Percentiles rank a stretch among this genome's conserved stretches.
Conservation (phyloP, 1,139 yeast species). For the Entelexis sorbosivorans region DNA sequence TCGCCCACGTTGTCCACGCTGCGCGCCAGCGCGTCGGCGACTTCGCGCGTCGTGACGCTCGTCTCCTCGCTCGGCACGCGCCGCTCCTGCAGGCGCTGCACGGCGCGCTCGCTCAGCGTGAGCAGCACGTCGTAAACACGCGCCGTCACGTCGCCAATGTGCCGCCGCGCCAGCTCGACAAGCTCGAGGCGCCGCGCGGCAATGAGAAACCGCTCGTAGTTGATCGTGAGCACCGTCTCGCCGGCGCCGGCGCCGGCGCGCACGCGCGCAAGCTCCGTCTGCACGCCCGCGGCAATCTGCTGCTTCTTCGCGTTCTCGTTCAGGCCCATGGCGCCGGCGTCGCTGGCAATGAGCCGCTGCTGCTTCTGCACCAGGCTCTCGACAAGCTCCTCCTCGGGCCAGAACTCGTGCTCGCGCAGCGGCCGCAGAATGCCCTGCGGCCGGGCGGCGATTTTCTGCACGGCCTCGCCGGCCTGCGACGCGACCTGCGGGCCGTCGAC, state of each 20-base stretch:
- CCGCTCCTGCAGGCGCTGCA: conserved; percentile 27
- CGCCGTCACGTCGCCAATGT: conserved; percentile 62
- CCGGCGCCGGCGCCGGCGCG: conserved; percentile 38
- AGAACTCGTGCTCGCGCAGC: conserved; percentile 33
- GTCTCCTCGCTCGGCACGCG: conserved; percentile 26
- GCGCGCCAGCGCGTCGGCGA: conserved; percentile 25
- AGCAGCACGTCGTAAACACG: conserved; percentile 53
- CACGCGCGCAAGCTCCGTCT: conserved; percentile 15
- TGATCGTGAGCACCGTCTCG: conserved; percentile 31
- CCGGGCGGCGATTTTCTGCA: conserved; percentile 28
- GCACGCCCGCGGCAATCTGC: conserved; percentile 14
- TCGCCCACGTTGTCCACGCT: conserved; percentile 25
- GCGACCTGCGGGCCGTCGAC: conserved; percentile 43
- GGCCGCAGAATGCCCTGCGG: conserved; percentile 43
- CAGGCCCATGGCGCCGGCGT: conserved; percentile 22
- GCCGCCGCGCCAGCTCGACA: conserved; percentile 49
- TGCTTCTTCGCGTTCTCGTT: conserved; percentile 28
- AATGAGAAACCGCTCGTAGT: conserved; percentile 57
- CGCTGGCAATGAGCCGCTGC: conserved; percentile 20
- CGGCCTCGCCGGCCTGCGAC: not conserved
- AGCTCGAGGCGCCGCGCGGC: conserved; percentile 55
- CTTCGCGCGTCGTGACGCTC: conserved; percentile 29
- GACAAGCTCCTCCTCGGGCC: conserved; percentile 31
- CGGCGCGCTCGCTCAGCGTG: conserved; percentile 40
- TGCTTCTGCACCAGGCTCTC: conserved; percentile 24